These are phyloP conservation scores for Zymoseptoria passerinii DNA, from an alignment of 2,329 filamentous ascomycete genomes.

Conservation along the genomic window DNA sequence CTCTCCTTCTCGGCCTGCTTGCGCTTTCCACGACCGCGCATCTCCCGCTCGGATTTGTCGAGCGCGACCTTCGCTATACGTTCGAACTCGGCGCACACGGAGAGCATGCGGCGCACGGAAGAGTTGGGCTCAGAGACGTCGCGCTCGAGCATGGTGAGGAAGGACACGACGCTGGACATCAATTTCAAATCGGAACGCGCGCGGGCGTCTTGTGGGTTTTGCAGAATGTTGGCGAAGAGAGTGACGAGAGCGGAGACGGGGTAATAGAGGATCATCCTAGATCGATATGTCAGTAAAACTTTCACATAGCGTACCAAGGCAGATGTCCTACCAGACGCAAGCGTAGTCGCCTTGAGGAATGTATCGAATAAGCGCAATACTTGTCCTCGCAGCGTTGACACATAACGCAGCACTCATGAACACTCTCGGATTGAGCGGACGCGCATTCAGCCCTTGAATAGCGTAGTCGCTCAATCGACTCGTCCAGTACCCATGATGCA, in stretches of 20 bases:
- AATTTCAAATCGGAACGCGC: constrained; percentile 82
- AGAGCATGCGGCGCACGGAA: constrained; percentile 86
- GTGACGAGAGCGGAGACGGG: constrained; percentile 92
- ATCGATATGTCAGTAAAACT: background rate
- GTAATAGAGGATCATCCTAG: constrained; percentile 87
- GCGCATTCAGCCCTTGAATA: constrained; percentile 84
- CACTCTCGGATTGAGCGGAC: constrained; percentile 83
- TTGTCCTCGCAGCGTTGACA: constrained; percentile 84
- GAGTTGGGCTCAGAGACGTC: constrained; percentile 57
- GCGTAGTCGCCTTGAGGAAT: constrained; percentile 91
- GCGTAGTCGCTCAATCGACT: constrained; percentile 90
- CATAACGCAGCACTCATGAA: constrained; percentile 91
- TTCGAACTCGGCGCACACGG: constrained; percentile 92
- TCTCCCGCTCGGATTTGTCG: constrained; percentile 83
- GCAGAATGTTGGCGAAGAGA: constrained; percentile 89
- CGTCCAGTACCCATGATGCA: constrained; percentile 97
- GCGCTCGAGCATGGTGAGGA: constrained; percentile 78
- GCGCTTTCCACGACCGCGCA: constrained; percentile 70
- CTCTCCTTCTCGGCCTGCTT: constrained; percentile 57
- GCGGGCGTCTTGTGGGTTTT: constrained; percentile 83
- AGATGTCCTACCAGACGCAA: constrained; percentile 71
- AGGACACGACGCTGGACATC: constrained; percentile 89
- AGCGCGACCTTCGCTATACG: constrained; percentile 85
- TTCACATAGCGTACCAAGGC: background rate
- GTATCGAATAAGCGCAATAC: constrained; percentile 89